Conservation (phyloP, 495 filamentous ascomycete species). For the Penicillium chermesinum region DNA sequence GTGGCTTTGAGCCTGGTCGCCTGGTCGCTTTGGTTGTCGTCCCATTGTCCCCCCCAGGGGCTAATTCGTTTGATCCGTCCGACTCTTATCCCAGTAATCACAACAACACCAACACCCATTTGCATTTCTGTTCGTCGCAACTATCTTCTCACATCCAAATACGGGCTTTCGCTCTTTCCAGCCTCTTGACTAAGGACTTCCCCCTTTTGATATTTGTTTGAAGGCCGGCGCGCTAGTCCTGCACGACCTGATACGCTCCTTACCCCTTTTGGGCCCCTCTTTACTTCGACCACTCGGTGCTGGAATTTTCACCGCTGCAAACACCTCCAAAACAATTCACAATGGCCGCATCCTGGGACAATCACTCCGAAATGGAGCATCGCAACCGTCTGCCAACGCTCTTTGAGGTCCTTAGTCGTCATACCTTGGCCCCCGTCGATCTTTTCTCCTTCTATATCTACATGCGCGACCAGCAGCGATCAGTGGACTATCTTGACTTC, state of each 20-base stretch:
- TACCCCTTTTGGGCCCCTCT: conserved; percentile 21
- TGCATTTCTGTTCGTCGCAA: not conserved
- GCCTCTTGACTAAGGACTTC: not conserved
- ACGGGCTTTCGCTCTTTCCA: not conserved
- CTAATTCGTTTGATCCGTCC: not conserved
- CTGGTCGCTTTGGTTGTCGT: not conserved
- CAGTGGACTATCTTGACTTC: conserved; percentile 97
- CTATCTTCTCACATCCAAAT: not conserved
- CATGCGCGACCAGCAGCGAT: conserved; percentile 97
- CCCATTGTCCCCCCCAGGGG: not conserved
- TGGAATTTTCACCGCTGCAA: conserved; percentile 14
- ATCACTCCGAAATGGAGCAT: conserved; percentile 34
- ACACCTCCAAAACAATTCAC: conserved; percentile 9
- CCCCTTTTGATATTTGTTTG: conserved; percentile 7
- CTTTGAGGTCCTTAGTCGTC: conserved; percentile 88
- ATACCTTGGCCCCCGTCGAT: conserved; percentile 88
- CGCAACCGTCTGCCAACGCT: conserved; percentile 88
- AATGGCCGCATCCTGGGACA: conserved; percentile 31
- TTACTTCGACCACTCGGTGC: conserved; percentile 15
- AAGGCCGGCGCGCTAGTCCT: not conserved
- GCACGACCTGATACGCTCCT: conserved; percentile 13
- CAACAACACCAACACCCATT: not conserved
- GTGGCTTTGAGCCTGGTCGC: not conserved
- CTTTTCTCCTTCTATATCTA: conserved; percentile 99
- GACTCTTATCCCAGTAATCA: not conserved